Evolutionary conservation across 1,139 yeast genomes (phyloP).

Genomic region (Blastobotrys persicus): DNA sequence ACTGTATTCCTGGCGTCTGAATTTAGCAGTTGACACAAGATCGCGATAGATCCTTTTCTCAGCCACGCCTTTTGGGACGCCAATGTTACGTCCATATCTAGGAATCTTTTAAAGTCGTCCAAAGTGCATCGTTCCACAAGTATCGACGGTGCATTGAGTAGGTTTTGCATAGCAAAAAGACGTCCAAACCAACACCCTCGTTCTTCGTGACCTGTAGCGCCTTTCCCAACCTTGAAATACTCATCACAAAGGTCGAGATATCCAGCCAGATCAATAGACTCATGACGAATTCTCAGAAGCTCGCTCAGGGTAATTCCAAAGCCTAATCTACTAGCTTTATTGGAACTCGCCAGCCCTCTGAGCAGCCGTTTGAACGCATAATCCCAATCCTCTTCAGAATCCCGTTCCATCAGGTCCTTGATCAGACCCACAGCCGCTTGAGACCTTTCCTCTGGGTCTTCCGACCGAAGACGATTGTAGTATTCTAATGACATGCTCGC

Average conservation of each 20-base stretch:
- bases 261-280: constrained; percentile 39
- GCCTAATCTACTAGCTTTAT: constrained; percentile 84
- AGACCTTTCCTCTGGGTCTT: constrained; percentile 67
- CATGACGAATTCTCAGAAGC: constrained; percentile 49
- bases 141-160: constrained; percentile 58
- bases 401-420: constrained; percentile 48
- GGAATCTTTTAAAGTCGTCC: constrained; percentile 40
- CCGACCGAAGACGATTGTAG: constrained; percentile 77
- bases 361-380: constrained; percentile 77
- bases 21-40: constrained; percentile 56
- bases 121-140: constrained; percentile 31
- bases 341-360: constrained; percentile 75
- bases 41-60: constrained; percentile 73
- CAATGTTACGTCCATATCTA: constrained; percentile 53
- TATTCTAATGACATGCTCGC: constrained; percentile 46
- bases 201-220: constrained; percentile 75
- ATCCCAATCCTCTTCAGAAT: constrained; percentile 63
- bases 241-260: constrained; percentile 47
- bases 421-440: constrained; percentile 68
- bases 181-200: constrained; percentile 79
- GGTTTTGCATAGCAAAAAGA: constrained; percentile 77
- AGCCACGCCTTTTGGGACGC: constrained; percentile 77
- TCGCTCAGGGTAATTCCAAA: constrained; percentile 88
- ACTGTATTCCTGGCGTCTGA: constrained; percentile 31
- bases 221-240: constrained; percentile 44